Evolutionary conservation across 345 rosid species (phyloP), one percentile per base, ranked within the genome.

Genomic region (Camelina sativa): DNA sequence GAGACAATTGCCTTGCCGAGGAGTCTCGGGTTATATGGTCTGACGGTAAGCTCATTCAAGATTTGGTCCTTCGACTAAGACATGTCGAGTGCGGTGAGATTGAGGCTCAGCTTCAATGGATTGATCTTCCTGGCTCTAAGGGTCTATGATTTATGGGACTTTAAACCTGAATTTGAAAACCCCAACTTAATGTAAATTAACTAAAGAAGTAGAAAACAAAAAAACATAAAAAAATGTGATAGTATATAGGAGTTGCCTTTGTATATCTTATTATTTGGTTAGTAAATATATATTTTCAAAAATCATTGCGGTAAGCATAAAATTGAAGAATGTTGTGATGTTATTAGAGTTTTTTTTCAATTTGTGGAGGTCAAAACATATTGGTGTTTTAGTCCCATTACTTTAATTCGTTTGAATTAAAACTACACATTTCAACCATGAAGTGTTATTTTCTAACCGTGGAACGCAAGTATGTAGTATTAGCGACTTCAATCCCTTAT

Each of bases 11-110:
- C 71, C 81, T 90, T 13, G 73, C 91, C 0, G 91, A 94, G 41
- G 92, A 82, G 79, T 88, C 89, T 79, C 32, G 73, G 32, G 64
- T 91, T 41, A 23, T 63, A 4, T 88, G 82, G 81, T 44, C n/a
- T 0, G 86, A 85, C 1, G 82, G 86, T 77, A 77, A 75, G 77
- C 76, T 91, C 23, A 72, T 86, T 61, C 95, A 94, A 65, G 89
- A 87, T 61, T 16, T 91, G 11, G 79, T 73, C 77, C 87, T 94
- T 47, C 80, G 93, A 66, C 65, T 94, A 61, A 73, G 84, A 72
- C 85, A 91, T 22, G 96, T 91, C 4, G 97, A 94, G 81, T 88
- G 97, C 3, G 96, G 98, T 13, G 91, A 93, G 69, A 84, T 89
- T 16, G 95, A 94, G 56, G 80, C 86, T 70, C 89, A 87, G 62